These are phyloP conservation scores for Didymella glomerata DNA, from an alignment of 2,329 filamentous ascomycete genomes.

Conservation along the genomic window DNA sequence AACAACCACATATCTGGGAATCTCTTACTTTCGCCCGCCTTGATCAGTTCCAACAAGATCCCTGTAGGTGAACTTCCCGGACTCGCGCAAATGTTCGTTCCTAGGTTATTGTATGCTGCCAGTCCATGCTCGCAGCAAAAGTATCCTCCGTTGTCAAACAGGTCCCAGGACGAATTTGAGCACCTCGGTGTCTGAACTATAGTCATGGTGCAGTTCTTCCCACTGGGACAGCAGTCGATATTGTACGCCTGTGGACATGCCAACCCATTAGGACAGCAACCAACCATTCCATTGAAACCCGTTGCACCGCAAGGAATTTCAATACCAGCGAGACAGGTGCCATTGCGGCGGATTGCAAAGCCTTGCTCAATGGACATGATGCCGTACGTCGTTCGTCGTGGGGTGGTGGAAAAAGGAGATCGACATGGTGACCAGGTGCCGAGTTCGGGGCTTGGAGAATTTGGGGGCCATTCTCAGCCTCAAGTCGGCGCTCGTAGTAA, in stretches of 20 bases:
- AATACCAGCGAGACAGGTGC: slow-evolving; percentile 1
- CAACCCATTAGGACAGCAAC: slow-evolving; percentile 10
- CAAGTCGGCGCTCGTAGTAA: not conserved
- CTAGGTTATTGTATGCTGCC: slow-evolving; percentile 1
- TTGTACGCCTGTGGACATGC: slow-evolving; percentile 16
- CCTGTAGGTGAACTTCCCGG: not conserved
- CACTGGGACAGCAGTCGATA: slow-evolving; percentile 13
- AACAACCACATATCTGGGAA: not conserved
- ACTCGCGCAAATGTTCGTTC: slow-evolving; percentile 9
- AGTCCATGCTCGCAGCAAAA: slow-evolving; percentile 22
- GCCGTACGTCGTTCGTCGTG: not conserved
- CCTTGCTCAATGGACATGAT: slow-evolving; percentile 10
- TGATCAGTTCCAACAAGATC: not conserved
- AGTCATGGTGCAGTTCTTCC: slow-evolving; percentile 7
- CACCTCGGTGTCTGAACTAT: slow-evolving; percentile 11
- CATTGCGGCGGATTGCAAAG: slow-evolving; percentile 7
- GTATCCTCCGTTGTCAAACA: slow-evolving; percentile 22
- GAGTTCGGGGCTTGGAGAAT: not conserved
- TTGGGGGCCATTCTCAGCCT: slow-evolving; percentile 3
- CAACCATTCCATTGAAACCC: not conserved
- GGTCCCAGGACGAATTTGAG: slow-evolving; percentile 19
- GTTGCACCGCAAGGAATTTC: not conserved
- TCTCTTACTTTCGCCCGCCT: not conserved
- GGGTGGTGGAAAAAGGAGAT: not conserved
- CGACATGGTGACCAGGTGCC: not conserved